Base-by-base conservation (phyloP, 1,139 yeast genomes). In the Yueomyces sp. region DNA sequence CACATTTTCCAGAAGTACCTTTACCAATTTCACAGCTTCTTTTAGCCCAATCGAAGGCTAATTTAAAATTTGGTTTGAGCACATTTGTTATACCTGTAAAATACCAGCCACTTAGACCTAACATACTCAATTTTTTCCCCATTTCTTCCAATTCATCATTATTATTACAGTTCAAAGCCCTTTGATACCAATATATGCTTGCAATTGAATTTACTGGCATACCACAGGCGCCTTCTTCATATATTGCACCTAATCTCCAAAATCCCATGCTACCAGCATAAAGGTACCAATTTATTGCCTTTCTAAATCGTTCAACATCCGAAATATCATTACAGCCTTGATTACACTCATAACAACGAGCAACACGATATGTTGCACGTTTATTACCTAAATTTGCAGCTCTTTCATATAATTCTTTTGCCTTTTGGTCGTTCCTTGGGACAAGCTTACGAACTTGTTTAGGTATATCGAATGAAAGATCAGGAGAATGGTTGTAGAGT, bases 71-170 rank as follows among this genome's bases (percentile, higher is more conserved):
- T 36, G 84, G 81, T 37, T 69, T 66, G 38, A 93, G 73, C 30
- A 86, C 67, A 0, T 82, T 85, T 9, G 76, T 73, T 3, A 83
- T 77, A 2, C 97, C 97, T 0, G 85, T 78, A 49, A 91, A 68
- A 56, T 82, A 84, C 97, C 98, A 91, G 39, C 96, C 89, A 47
- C 87, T 76, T 45, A 91, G 69, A 0, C 96, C 95, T 56, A 89
- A 68, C 71, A 89, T 89, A 5, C 95, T 91, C 55, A 85, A 85
- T 0, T 93, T 79, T 55, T 86, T 91, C 39, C 89, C 83, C 44
- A 70, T 72, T 29, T 42, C 30, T 25, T 36, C 27, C 8, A 29
- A 8, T 12, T 27, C 33, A 8, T 28, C 33, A 5, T 27, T 36
- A 8, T 26, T 39, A 33, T 33, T 33, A 33, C 35, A 4, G 3